Percentiles rank a stretch among this genome's conserved stretches.
Conservation (phyloP, 1,284 basidiomycete genomes). For the Cryptococcus sp. region DNA sequence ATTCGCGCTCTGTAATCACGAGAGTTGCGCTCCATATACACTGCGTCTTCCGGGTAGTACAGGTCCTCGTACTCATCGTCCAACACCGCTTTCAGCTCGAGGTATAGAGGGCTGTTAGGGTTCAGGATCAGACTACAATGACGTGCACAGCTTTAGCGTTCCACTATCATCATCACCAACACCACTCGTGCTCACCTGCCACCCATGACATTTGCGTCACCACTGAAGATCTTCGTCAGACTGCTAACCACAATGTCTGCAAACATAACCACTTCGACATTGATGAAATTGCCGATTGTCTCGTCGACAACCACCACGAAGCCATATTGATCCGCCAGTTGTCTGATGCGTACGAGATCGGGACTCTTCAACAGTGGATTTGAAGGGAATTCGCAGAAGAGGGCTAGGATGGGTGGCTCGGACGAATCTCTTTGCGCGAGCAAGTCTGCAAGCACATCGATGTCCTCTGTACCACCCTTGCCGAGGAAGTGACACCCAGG, state of each 20-base stretch:
- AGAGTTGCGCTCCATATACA: constrained; percentile 97
- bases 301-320: constrained; percentile 93
- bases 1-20: constrained; percentile 84
- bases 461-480: constrained; percentile 72
- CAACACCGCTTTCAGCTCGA: constrained; percentile 64
- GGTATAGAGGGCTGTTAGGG: constrained; percentile 70
- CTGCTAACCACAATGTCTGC: constrained; percentile 94
- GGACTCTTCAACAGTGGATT: constrained; percentile 89
- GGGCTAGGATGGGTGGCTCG: constrained; percentile 53
- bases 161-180: neutral
- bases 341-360: constrained; percentile 73
- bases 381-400: constrained; percentile 82
- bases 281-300: constrained; percentile 94
- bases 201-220: constrained; percentile 95
- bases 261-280: constrained; percentile 86
- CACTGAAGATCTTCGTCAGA: constrained; percentile 93
- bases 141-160: neutral
- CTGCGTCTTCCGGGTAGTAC: constrained; percentile 89
- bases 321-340: constrained; percentile 81
- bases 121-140: constrained; percentile 77
- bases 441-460: constrained; percentile 69
- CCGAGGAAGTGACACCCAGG: constrained; percentile 91
- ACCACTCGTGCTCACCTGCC: constrained; percentile 66
- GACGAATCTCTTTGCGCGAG: constrained; percentile 55
- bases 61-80: constrained; percentile 74